Evolutionary conservation across 495 filamentous ascomycete species (phyloP).

Genomic region (Astrothelium subdiscretum): DNA sequence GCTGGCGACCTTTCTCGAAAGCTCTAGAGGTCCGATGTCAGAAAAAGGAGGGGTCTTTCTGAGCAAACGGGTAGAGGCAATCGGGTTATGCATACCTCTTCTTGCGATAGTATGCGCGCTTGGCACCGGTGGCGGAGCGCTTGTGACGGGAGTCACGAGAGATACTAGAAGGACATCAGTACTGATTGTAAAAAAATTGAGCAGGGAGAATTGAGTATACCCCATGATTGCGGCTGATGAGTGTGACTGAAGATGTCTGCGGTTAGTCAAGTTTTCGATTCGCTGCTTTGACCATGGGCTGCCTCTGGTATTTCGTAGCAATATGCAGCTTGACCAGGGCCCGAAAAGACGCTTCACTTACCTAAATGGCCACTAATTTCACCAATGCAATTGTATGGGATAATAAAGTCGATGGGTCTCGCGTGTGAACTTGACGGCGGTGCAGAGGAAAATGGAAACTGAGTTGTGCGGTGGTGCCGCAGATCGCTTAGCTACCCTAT

Average conservation of each 20-base stretch:
- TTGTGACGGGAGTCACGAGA: constrained; percentile 98
- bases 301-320: too few relatives aligned
- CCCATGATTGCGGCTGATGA: constrained; percentile 73
- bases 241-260: constrained; percentile 33
- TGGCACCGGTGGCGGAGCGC: constrained; percentile 93
- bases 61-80: constrained; percentile 12
- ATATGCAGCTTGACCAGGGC: background rate
- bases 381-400: background rate
- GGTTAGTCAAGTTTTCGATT: background rate
- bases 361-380: background rate
- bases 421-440: background rate
- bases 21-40: constrained; percentile 47
- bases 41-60: constrained; percentile 10
- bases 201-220: constrained; percentile 18
- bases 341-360: background rate
- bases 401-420: background rate
- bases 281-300: background rate
- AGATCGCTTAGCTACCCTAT: background rate
- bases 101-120: constrained; percentile 87
- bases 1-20: constrained; percentile 99
- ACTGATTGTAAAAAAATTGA: background rate
- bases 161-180: constrained; percentile 47
- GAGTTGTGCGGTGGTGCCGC: background rate
- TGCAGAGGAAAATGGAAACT: background rate
- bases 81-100: constrained; percentile 55